Base-by-base conservation (phyloP, 1,139 yeast genomes). In the Pichia sp. region DNA sequence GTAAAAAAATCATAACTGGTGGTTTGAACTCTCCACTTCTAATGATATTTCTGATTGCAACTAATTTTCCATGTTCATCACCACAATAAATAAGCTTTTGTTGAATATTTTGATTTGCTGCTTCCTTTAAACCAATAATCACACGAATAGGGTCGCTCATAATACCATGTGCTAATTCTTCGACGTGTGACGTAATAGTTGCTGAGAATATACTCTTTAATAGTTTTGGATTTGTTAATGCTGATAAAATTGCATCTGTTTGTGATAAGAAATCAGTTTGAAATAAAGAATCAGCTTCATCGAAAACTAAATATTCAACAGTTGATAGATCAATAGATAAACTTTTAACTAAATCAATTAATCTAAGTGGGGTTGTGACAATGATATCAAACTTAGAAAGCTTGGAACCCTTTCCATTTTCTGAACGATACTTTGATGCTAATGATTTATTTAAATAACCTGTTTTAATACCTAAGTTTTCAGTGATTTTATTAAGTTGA, bases 221-320 rank as follows among this genome's bases (percentile, higher is more conserved):
- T 37, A 84, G 61, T 42, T 67, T 67, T 4, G 75, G 67, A 53
- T 73, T 68, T 1, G 82, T 70, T 64, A 95, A 85, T 32, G 82
- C 75, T 15, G 85, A 73, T 54, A 92, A 69, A 52, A 92, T 83
- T 47, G 80, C 82, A 64, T 92, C 98, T 0, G 96, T 86, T 68
- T 94, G 98, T 56, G 84, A 89, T 22, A 89, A 80, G 59, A 94
- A 94, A 18, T 92, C 95, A 49, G 82, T 81, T 59, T 92, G 97
- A 60, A 94, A 87, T 48, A 94, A 70, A 59, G 87, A 85, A 71
- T 94, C 99, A 5, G 97, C 97, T 69, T 92, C 99, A 72, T 94
- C 99, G 57, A 94, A 80, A 18, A 92, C 76, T 48, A 92, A 69
- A 61, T 81, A 83, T 56, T 83, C 82, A 18, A 90, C 89, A 38